These are phyloP conservation scores for Starmerella tilneyi DNA, from an alignment of 805 yeast species.

Conservation along the genomic window DNA sequence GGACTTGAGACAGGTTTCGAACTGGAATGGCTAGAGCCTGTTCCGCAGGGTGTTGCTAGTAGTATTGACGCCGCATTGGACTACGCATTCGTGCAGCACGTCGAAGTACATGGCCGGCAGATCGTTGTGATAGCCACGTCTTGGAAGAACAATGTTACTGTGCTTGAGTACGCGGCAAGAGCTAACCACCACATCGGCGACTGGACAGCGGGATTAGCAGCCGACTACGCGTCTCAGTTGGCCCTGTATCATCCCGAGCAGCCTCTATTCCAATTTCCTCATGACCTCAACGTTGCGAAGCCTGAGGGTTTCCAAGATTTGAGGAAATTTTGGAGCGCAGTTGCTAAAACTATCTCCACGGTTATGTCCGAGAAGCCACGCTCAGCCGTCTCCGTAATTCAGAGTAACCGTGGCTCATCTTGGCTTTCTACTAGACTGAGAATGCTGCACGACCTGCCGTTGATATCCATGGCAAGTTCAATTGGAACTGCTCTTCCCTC, in stretches of 20 bases:
- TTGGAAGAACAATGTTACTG: slow-evolving; percentile 12
- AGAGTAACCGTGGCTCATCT: slow-evolving; percentile 45
- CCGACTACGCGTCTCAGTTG: slow-evolving; percentile 17
- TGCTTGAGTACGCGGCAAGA: slow-evolving; percentile 11
- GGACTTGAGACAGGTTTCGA: slow-evolving; percentile 82
- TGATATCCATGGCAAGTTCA: slow-evolving; percentile 4
- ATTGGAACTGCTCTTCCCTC: slow-evolving; percentile 13
- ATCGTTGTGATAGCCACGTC: slow-evolving; percentile 17
- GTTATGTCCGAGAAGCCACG: slow-evolving; percentile 53
- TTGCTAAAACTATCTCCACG: slow-evolving; percentile 45
- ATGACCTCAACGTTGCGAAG: slow-evolving; percentile 45
- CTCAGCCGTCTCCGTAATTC: slow-evolving; percentile 56
- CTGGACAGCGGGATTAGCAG: slow-evolving; percentile 12
- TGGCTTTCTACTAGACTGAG: slow-evolving; percentile 32
- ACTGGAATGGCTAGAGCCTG: slow-evolving; percentile 41
- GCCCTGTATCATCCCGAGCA: slow-evolving; percentile 12
- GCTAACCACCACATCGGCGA: neutral
- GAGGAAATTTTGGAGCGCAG: slow-evolving; percentile 45
- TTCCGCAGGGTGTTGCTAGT: slow-evolving; percentile 23
- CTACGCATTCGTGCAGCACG: slow-evolving; percentile 27
- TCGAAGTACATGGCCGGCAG: slow-evolving; percentile 22
- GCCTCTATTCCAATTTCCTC: slow-evolving; percentile 43
- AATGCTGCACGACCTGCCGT: slow-evolving; percentile 15
- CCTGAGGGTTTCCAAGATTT: slow-evolving; percentile 40
- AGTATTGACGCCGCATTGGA: slow-evolving; percentile 21